Conservation (phyloP, 2,329 filamentous ascomycete species). For the Penicillium sclerotigenum region DNA sequence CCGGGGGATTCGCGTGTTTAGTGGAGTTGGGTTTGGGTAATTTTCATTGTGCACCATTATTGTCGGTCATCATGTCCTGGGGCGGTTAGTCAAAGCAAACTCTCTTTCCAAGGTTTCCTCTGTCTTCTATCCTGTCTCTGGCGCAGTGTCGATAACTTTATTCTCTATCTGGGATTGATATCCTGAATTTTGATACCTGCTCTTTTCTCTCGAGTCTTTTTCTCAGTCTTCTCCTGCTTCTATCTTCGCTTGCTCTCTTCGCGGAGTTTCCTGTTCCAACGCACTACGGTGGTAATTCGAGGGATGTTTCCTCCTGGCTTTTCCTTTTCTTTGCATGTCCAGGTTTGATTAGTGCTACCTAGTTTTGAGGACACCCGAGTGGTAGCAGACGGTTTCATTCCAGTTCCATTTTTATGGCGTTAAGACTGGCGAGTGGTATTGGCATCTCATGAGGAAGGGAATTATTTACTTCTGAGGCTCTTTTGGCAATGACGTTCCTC, state of each 20-base stretch:
- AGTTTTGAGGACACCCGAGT: neutral
- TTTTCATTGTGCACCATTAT: neutral
- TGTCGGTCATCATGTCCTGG: slow-evolving; percentile 2
- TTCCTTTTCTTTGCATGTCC: neutral
- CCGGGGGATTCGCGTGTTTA: slow-evolving; percentile 4
- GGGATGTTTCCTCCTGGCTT: neutral
- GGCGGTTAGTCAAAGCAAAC: neutral
- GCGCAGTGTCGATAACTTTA: slow-evolving; percentile 3
- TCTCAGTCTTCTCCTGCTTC: slow-evolving; percentile 1
- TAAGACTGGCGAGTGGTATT: neutral
- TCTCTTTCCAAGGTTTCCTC: neutral
- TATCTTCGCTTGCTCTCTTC: neutral
- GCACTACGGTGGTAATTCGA: neutral
- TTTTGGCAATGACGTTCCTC: no score
- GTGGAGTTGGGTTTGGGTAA: slow-evolving; percentile 9
- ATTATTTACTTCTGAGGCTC: neutral
- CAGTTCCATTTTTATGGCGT: neutral
- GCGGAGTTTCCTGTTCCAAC: neutral
- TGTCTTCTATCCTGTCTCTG: neutral
- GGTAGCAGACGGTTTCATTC: neutral
- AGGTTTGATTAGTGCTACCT: neutral
- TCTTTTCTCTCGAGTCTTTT: neutral
- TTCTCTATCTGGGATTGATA: slow-evolving; percentile 5
- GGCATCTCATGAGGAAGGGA: neutral
- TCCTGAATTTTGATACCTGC: slow-evolving; percentile 10